Base-by-base conservation (phyloP, 495 filamentous ascomycete species). In the Evansstolkia leycettana region DNA sequence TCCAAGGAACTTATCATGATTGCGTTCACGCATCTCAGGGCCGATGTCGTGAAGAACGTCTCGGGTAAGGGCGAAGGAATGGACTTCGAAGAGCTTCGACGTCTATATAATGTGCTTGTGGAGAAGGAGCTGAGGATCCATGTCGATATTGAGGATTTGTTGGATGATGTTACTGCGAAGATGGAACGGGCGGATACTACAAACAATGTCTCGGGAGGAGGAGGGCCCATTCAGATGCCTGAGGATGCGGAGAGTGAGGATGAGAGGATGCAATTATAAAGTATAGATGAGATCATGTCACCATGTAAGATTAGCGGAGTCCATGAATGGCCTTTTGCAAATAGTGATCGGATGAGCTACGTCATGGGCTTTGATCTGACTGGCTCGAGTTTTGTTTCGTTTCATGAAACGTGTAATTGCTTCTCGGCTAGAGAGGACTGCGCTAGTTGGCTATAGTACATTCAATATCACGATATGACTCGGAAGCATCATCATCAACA, bases 1-100 rank as follows among this genome's bases (percentile, higher is more conserved):
- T 75, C 73, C 1, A 90, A 86, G 54, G 73, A 76, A 38, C 52
- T 82, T 7, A 68, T 74, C 36, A 63, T 82, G 60, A 46, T 79
- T 17, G 78, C 64, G 0, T 84, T 84, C 46, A 58, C 56, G 17
- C 68, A 65, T 45, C 55, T 76, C 16, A 53, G 48, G 39, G 51
- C 42, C 30, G 49, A 55, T 19, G 8, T 49, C 13, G 29, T 31
- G 15, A 4, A 17, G 12, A 5, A 42, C 0, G 10, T 17, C 0
- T 17, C 34, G 7, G 20, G 23, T 28, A 37, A 26, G 7, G 40
- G 34, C 13, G 37, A 51, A 2, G 54, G 43, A 2, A 56, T 72
- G 52, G 46, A 15, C 8, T 54, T 57, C 15, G 47, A 54, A 29
- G 69, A 74, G 32, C 28, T 69, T 30, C 54, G 54, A 7, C 54